Evolutionary conservation across 2,329 filamentous ascomycete species (phyloP), one percentile per base, ranked within the genome.

Genomic region (Paraconiothyrium brasiliense): DNA sequence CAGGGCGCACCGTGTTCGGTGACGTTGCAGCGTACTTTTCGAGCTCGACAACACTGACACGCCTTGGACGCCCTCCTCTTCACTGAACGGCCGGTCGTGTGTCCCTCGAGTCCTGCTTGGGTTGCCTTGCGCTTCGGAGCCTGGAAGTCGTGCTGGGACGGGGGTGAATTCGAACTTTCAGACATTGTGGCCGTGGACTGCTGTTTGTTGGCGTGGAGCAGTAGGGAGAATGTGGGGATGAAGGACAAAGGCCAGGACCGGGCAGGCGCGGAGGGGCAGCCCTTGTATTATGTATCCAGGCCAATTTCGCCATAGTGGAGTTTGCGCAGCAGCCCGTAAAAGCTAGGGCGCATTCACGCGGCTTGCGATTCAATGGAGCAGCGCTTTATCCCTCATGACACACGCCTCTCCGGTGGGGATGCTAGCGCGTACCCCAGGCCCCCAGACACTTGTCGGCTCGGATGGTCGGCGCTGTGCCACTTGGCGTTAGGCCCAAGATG

Each of bases 21-120:
- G 59, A 97, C 93, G 82, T 97, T 94, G 82, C 94, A 97, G 60
- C 94, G 88, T 46, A 97, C 94, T 78, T 97, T 97, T 75, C 94
- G 89, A 60, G 91, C 89, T 71, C 94, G 87, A 80, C 94, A 97
- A 71, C 91, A 93, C 65, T 93, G 92, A 78, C 94, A 97, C 20
- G 94, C 94, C 70, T 94, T 92, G 10, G 93, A 93, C n/a, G 94
- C 93, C 74, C 94, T 87, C 73, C 93, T 87, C 81, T 97, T 97
- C 57, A 90, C 87, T 57, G 87, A 87, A 82, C 73, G 83, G 61
- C 80, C 78, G 60, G 75, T 77, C 62, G 79, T 76, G 70, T 79
- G 78, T 64, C 80, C 80, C 57, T 85, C 81, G 48, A 89, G 77
- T 32, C 86, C 86, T 30, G 86, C 86, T 60, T 83, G 79, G 44